Evolutionary conservation across 2,329 filamentous ascomycete species (phyloP).

Genomic region (Chrysoporthe puriensis): DNA sequence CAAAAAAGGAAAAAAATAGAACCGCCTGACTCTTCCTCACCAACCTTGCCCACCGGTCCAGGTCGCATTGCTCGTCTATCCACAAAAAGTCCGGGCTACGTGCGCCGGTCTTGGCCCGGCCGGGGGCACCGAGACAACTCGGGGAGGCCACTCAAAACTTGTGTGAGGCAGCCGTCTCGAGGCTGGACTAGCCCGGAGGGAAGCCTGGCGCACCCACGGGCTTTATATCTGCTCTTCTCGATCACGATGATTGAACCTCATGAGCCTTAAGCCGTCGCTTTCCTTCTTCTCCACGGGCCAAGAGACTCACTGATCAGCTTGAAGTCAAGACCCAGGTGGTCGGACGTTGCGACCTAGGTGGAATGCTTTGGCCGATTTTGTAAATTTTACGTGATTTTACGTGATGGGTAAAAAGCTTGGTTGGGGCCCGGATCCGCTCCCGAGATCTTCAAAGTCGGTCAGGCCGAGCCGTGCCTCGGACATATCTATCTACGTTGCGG

Average conservation of each 20-base stretch:
- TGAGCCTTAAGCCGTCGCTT: slow-evolving; percentile 13
- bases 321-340: background rate
- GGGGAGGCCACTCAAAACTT: background rate
- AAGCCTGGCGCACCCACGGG: background rate
- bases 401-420: background rate
- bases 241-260: background rate
- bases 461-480: background rate
- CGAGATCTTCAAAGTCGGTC: background rate
- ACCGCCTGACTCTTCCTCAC: slow-evolving; percentile 1
- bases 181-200: background rate
- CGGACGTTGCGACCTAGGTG: background rate
- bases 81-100: slow-evolving; percentile 9
- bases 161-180: background rate
- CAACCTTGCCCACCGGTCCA: slow-evolving; percentile 8
- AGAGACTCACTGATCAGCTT: background rate
- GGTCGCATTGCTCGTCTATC: slow-evolving; percentile 11
- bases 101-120: slow-evolving; percentile 4
- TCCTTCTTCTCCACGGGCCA: background rate
- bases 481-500: background rate
- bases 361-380: background rate
- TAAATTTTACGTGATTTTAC: slow-evolving; percentile 14
- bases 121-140: background rate
- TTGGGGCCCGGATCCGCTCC: slow-evolving; percentile 7
- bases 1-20: background rate
- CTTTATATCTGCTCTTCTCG: background rate